A percentile compares a stretch with the other conserved stretches of the same genome.
Evolutionary conservation across 495 filamentous ascomycete species (phyloP).

Genomic region (Schizothecium vesticola): DNA sequence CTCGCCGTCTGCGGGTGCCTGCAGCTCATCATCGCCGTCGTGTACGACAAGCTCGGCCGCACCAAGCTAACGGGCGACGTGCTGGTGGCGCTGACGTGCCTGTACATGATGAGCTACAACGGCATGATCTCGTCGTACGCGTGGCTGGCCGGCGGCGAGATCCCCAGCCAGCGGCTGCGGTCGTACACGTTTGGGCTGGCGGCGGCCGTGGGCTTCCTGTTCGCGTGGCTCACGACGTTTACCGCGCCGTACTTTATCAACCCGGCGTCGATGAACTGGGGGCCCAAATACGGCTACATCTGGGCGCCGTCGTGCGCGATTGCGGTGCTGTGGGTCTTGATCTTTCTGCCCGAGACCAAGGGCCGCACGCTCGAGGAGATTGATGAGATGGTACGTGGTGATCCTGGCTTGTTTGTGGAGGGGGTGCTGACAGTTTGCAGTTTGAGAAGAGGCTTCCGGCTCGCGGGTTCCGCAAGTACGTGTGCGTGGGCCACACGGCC

Average conservation of each 20-base stretch:
- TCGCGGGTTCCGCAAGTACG: constrained; percentile 43
- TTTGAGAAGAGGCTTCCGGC: constrained; percentile 45
- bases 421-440: constrained; percentile 17
- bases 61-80: constrained; percentile 44
- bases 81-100: constrained; percentile 49
- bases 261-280: constrained; percentile 50
- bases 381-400: constrained; percentile 45
- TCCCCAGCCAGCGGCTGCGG: constrained; percentile 50
- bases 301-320: constrained; percentile 36
- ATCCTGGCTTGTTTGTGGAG: neutral
- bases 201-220: constrained; percentile 48
- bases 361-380: constrained; percentile 48
- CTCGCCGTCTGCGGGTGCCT: constrained; percentile 49
- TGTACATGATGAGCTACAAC: constrained; percentile 56
- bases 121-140: constrained; percentile 52
- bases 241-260: constrained; percentile 61
- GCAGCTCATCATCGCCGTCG: constrained; percentile 50
- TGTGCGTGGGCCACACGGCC: constrained; percentile 25
- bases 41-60: constrained; percentile 47
- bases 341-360: constrained; percentile 50
- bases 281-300: constrained; percentile 54
- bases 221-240: constrained; percentile 53
- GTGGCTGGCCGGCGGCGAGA: constrained; percentile 57
- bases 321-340: constrained; percentile 37
- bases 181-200: constrained; percentile 55